phyloP scores from a whole-genome alignment of 345 rosid species.

The Gossypioides kirkii region DNA sequence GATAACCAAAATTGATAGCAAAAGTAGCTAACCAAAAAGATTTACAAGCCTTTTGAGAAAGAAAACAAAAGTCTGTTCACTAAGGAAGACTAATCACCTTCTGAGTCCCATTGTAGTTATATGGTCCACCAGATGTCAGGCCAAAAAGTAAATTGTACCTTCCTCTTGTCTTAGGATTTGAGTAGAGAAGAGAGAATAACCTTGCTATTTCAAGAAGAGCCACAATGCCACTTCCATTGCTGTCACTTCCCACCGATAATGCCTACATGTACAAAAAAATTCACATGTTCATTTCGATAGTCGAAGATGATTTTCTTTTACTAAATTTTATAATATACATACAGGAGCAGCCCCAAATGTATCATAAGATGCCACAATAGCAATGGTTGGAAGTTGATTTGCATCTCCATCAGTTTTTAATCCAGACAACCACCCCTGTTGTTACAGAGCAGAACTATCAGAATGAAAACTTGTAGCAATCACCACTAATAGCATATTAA shows the following conservation, averaged over 20 bases:
- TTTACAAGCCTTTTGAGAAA: background rate
- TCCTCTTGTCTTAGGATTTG: conserved; percentile 95
- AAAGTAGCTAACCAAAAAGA: background rate
- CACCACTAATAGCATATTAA: conserved; percentile 9
- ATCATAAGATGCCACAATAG: conserved; percentile 93
- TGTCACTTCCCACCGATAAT: conserved; percentile 89
- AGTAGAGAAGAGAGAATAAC: conserved; percentile 82
- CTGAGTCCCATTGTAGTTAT: conserved; percentile 91
- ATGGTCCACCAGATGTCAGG: conserved; percentile 93
- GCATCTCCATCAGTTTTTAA: conserved; percentile 81
- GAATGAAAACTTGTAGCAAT: conserved; percentile 8
- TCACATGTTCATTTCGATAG: conserved; percentile 6
- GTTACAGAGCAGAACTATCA: conserved; percentile 20
- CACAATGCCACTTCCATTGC: conserved; percentile 94
- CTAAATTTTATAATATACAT: conserved; percentile 28
- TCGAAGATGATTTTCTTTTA: background rate
- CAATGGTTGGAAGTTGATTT: conserved; percentile 89
- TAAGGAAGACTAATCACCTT: conserved; percentile 51
- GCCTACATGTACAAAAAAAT: conserved; percentile 52
- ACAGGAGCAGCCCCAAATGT: conserved; percentile 98
- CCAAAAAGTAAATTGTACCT: conserved; percentile 91
- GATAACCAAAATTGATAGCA: conserved; percentile 11
- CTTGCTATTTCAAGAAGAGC: conserved; percentile 97
- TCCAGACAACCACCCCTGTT: conserved; percentile 96
- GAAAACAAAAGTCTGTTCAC: conserved; percentile 9